Percentiles rank a stretch among this genome's conserved stretches.
phyloP scores from a whole-genome alignment of 2,329 filamentous ascomycete species.

The Metarhizium guizhouense region DNA sequence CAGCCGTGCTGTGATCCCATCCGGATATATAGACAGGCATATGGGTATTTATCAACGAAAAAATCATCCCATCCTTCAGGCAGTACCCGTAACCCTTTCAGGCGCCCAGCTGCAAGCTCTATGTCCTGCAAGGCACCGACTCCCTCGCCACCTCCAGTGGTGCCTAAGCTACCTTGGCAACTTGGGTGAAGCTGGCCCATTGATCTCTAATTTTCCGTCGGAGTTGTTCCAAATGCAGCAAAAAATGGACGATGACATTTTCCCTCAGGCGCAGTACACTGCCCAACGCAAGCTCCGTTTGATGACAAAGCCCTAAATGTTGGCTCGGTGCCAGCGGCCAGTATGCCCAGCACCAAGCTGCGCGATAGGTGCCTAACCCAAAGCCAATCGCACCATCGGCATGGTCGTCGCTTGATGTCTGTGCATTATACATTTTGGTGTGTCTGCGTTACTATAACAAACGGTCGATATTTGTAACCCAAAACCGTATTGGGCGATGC shows the following conservation, averaged over 20 bases:
- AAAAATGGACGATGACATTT: neutral
- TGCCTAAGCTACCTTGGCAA: neutral
- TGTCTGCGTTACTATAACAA: neutral
- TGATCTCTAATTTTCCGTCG: neutral
- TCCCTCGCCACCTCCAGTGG: neutral
- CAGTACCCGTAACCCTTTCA: neutral
- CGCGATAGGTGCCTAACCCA: neutral
- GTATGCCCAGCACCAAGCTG: neutral
- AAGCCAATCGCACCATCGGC: neutral
- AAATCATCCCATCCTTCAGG: neutral
- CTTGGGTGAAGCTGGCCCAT: neutral
- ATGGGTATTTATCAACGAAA: neutral
- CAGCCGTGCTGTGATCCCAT: neutral
- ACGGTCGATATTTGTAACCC: neutral
- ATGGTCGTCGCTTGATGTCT: neutral
- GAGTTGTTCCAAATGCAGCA: neutral
- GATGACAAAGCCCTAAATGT: constrained; percentile 2
- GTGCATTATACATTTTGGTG: neutral
- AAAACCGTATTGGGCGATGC: neutral
- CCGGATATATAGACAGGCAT: neutral
- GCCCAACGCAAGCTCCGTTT: constrained; percentile 1
- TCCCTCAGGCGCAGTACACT: neutral
- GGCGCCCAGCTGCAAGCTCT: neutral
- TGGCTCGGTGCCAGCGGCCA: neutral
- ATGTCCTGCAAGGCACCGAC: neutral